A percentile compares a stretch with the other conserved stretches of the same genome.
Evolutionary conservation across 805 yeast genomes (phyloP).

Genomic region (Grigorovia transvaalensis): DNA sequence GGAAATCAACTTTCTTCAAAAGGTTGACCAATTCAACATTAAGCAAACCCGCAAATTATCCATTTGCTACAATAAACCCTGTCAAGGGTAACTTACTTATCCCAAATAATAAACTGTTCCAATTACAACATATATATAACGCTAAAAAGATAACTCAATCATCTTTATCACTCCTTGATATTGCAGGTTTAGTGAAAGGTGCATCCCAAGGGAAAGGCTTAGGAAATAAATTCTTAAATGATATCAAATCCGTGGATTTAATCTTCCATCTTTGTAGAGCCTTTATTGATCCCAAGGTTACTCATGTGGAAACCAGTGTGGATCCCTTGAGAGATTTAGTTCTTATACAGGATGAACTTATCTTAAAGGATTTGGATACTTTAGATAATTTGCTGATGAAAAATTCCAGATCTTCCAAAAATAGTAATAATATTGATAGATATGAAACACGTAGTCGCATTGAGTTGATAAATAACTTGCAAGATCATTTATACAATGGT

Average conservation of each 20-base stretch:
- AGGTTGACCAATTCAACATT: conserved; percentile 87
- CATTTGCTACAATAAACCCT: conserved; percentile 85
- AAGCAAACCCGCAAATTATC: conserved; percentile 96
- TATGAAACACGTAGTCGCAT: conserved; percentile 34
- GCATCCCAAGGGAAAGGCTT: conserved; percentile 79
- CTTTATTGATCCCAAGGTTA: conserved; percentile 64
- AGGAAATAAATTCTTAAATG: conserved; percentile 71
- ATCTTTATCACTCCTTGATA: conserved; percentile 60
- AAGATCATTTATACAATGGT: conserved; percentile 43
- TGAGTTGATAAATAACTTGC: conserved; percentile 31
- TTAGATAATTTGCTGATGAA: conserved; percentile 45
- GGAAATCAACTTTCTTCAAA: conserved; percentile 95
- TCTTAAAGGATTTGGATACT: conserved; percentile 69
- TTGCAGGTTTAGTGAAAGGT: conserved; percentile 74
- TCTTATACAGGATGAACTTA: conserved; percentile 63
- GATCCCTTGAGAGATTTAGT: conserved; percentile 70
- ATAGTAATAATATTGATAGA: conserved; percentile 33
- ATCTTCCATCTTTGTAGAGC: conserved; percentile 72
- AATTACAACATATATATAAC: conserved; percentile 43
- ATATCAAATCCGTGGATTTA: conserved; percentile 73
- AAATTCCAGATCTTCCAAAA: conserved; percentile 6
- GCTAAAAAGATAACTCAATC: conserved; percentile 60
- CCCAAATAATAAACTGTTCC: conserved; percentile 52
- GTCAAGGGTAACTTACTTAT: conserved; percentile 68
- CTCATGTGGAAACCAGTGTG: conserved; percentile 63